Percentiles rank a stretch among this genome's conserved stretches.
Conservation (phyloP, 2,329 filamentous ascomycete species). For the Penicillium corylophilum region DNA sequence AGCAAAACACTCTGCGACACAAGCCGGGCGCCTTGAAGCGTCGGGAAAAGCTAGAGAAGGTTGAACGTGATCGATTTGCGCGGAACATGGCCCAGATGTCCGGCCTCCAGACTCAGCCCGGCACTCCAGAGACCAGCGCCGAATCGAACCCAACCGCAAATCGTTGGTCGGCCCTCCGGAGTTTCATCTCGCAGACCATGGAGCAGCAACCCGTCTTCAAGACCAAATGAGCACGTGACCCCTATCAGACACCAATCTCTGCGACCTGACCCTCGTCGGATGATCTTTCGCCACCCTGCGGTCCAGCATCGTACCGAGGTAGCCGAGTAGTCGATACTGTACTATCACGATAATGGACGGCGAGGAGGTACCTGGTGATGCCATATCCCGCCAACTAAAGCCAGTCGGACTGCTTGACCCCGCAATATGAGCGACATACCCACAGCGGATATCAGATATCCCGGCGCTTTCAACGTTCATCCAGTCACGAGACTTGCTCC, state of each 20-base stretch:
- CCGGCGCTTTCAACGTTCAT: background rate
- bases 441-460: background rate
- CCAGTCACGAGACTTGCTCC: background rate
- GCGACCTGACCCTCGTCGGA: background rate
- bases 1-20: constrained; percentile 71
- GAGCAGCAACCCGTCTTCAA: constrained; percentile 80
- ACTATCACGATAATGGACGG: background rate
- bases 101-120: constrained; percentile 33
- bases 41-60: constrained; percentile 74
- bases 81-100: constrained; percentile 77
- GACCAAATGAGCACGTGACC: constrained; percentile 23
- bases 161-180: constrained; percentile 78
- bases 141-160: constrained; percentile 48
- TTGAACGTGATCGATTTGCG: constrained; percentile 81
- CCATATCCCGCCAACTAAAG: background rate
- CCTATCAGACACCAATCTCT: background rate
- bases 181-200: constrained; percentile 83
- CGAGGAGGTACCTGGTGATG: background rate
- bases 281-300: background rate
- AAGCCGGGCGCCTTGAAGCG: constrained; percentile 77
- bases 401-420: background rate
- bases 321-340: background rate
- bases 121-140: constrained; percentile 16
- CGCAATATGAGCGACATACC: background rate
- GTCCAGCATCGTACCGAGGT: background rate